phyloP scores from a whole-genome alignment of 208 protist genomes.

The Vickermania spadyakhi region DNA sequence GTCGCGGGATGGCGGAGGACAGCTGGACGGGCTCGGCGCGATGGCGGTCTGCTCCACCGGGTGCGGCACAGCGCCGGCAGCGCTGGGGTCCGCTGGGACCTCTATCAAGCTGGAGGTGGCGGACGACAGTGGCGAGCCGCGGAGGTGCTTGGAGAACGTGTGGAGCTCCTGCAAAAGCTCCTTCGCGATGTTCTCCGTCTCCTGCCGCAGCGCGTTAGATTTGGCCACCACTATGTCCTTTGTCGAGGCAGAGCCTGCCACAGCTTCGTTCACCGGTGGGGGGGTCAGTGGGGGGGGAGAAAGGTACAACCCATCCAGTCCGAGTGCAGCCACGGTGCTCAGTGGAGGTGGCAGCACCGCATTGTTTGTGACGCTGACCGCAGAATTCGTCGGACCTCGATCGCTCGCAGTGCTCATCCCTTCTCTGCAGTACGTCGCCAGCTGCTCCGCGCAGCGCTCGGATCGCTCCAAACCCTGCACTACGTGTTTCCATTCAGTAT shows the following conservation, averaged over 20 bases:
- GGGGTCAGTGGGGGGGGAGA: not conserved
- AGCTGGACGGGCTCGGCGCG: not conserved
- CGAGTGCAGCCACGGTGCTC: not conserved
- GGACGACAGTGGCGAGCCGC: not conserved
- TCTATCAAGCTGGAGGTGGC: not conserved
- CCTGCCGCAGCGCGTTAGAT: slow-evolving; percentile 36
- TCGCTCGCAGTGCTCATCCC: slow-evolving; percentile 4
- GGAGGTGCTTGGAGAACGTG: not conserved
- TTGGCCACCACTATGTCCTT: slow-evolving; percentile 40
- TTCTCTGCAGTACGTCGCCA: slow-evolving; percentile 35
- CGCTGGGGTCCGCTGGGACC: not conserved
- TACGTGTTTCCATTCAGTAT: slow-evolving; percentile 39
- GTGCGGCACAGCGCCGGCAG: not conserved
- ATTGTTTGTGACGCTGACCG: not conserved
- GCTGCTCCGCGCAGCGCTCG: slow-evolving; percentile 17
- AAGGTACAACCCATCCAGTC: not conserved
- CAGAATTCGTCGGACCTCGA: not conserved
- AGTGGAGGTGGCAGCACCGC: not conserved
- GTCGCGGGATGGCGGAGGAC: not conserved
- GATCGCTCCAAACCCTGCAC: slow-evolving; percentile 17
- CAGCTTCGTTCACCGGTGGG: not conserved
- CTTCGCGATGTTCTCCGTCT: slow-evolving; percentile 14
- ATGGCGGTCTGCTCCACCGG: not conserved
- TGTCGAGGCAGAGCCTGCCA: slow-evolving; percentile 17
- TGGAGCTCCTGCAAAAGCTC: slow-evolving; percentile 6